Evolutionary conservation across 495 filamentous ascomycete genomes (phyloP).

Genomic region (Filosporella fistucella): DNA sequence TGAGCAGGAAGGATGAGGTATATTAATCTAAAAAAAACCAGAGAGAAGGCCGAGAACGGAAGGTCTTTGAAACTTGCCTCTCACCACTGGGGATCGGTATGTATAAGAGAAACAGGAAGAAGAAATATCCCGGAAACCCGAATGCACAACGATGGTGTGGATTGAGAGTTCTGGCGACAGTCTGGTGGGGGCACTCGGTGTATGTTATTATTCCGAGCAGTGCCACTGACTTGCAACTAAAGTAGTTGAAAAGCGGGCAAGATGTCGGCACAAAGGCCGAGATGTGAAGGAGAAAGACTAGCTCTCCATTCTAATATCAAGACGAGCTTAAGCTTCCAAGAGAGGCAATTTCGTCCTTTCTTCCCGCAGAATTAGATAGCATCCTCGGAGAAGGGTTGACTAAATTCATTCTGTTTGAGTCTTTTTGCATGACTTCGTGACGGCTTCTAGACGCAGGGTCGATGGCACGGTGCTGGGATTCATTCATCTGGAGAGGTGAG

Average conservation of each 20-base stretch:
- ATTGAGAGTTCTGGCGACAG: slow-evolving; percentile 6
- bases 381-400: slow-evolving; percentile 5
- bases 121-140: slow-evolving; percentile 12
- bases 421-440: background rate
- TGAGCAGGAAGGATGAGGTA: too few species aligned
- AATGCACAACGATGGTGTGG: background rate
- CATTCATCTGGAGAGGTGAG: too few species aligned
- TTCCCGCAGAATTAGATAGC: background rate
- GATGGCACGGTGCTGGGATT: too few species aligned
- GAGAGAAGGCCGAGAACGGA: slow-evolving; percentile 17
- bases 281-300: too few species aligned
- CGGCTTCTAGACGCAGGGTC: slow-evolving; percentile 8
- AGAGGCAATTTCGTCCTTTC: background rate
- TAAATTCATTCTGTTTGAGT: slow-evolving; percentile 10
- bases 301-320: too few species aligned
- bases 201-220: slow-evolving; percentile 18
- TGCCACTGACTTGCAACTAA: too few species aligned
- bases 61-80: slow-evolving; percentile 4
- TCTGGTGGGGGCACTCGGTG: slow-evolving; percentile 6
- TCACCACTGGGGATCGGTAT: slow-evolving; percentile 7
- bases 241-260: too few species aligned
- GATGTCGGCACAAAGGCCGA: too few species aligned
- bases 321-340: background rate
- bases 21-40: too few species aligned
- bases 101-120: slow-evolving; percentile 13